Evolutionary conservation across 2,329 filamentous ascomycete genomes (phyloP), one percentile per base, ranked within the genome.

Genomic region (Apiospora kogelbergensis): DNA sequence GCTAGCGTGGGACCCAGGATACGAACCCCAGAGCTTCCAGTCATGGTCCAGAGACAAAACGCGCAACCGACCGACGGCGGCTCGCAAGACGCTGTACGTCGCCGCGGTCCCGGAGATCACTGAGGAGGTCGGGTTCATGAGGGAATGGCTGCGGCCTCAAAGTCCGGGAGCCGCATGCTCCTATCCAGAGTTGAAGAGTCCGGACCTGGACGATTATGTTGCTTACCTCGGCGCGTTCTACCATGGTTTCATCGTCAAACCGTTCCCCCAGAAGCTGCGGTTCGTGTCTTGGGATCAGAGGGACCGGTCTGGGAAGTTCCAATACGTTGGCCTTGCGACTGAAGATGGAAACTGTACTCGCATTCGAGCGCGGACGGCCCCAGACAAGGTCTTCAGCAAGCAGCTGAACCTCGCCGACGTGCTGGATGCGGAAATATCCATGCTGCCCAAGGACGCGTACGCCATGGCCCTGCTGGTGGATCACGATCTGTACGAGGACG

Each of bases 401-500:
- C 88, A 91, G 73, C 76, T 92, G 2, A 88, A 90, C 68, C 81
- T 91, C 0, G 80, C 86, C 60, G 89, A 92, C 73, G 79, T 92
- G 1, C 80, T 91, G 0, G 89, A 91, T 71, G 84, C 81, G 0
- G 82, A 86, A 0, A 83, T 88, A 1, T 78, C 78, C 1, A 81
- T 86, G 20, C 77, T 91, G 0, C 89, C 89, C 0, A 66, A 73
- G 0, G 86, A 91, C 72, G 89, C 89, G 0, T 89, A 89, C 69
- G 83, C 89, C 0, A 74, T 91, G 1, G 73, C 90, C 0, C 75
- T 92, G 44, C 74, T 91, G 0, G 79, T 86, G 0, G 80, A 89
- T 42, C 85, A 90, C n/a, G 90, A 92, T 74, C 78, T 91, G 17
- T 91, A 89, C 73, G 89, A 92, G 72, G 84, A 85, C 65, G 87